Evolutionary conservation across 169 alveolate genomes (phyloP), one percentile per base, ranked within the genome.

Genomic region (Plasmodium reichenowi): DNA sequence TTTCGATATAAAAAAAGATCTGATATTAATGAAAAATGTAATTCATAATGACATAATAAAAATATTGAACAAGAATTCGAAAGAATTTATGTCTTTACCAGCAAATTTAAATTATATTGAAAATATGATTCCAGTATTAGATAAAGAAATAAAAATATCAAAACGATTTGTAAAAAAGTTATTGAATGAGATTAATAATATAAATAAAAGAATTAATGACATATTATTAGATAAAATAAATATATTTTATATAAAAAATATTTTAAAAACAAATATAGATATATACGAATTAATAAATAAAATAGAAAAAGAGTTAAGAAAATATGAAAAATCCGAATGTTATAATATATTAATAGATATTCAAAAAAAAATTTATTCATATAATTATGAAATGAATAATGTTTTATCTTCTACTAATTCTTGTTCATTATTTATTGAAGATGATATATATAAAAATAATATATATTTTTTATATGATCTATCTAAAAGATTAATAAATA

Each of bases 41-140:
- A 86, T 86, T 71, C 74, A 86, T 45, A 60, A 43, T 72, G 92
- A 86, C 52, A 72, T 86, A 8, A 86, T 86, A 48, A 86, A 60
- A 60, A 86, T 86, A 22, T 72, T 86, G 48, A 86, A 72, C 17
- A 86, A 20, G 48, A 86, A 86, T 56, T 32, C 32, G 1, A n/a
- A 71, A 9, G 92, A 67, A 43, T 86, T 86, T 86, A 72, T 86
- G 92, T 67, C 59, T 22, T 67, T 86, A 72, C 92, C 92, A 3
- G 71, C 92, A 13, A 71, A 86, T 66, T 62, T 86, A 47, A 71
- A 86, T 71, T 9, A 26, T 13, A 86, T 86, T 17, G 92, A 86
- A 86, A 70, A 60, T 43, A 72, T 72, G 15, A 86, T 86, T 17
- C 92, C 92, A 20, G 6, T 48, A 29, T 72, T 86, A 26, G 66